Base-by-base conservation (phyloP, 495 filamentous ascomycete species). In the Tuber umbilicatum region DNA sequence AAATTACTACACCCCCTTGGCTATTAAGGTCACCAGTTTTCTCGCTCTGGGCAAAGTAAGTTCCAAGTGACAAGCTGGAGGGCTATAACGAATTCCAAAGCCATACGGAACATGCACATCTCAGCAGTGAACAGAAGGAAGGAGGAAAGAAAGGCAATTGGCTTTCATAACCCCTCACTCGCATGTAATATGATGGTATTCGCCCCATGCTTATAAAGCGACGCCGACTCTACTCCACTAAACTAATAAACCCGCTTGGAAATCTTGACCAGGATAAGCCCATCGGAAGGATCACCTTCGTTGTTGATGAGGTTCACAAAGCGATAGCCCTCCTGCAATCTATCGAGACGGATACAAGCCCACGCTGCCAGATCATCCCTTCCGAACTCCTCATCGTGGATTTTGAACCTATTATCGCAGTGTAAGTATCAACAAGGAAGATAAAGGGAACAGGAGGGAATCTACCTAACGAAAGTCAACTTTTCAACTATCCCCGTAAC, bases 321-420 rank as follows among this genome's bases (percentile, higher is more conserved):
- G 23, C 93, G 87, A 76, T 91, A 91, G 2, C 94, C 94, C 50
- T 86, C 81, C 69, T 89, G 88, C 72, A 97, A 83, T 23, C 92
- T 87, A 83, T 97, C 93, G 0, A 97, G 87, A 31, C 93, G 86
- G 73, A 97, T 89, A 81, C 93, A 97, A 12, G 92, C 89, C 94
- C 94, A 98, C 17, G 90, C 93, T 31, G 92, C 92, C 50, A 96
- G 81, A 69, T 90, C 86, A 77, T 97, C 93, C 74, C 87, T 86
- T 3, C 89, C 89, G 72, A 94, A 86, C 77, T 93, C 90, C 75
- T 94, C 90, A 80, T 97, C 91, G 82, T 92, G 89, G 77, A 97
- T 86, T 82, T 96, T 91, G 83, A 97, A 92, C 73, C 94, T 92
- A 38, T 55, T 38, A 31, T 27, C 10, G 6, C 5, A 39, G n/a